Conservation (phyloP, 1,284 basidiomycete species). For the Trichosporon sp. region DNA sequence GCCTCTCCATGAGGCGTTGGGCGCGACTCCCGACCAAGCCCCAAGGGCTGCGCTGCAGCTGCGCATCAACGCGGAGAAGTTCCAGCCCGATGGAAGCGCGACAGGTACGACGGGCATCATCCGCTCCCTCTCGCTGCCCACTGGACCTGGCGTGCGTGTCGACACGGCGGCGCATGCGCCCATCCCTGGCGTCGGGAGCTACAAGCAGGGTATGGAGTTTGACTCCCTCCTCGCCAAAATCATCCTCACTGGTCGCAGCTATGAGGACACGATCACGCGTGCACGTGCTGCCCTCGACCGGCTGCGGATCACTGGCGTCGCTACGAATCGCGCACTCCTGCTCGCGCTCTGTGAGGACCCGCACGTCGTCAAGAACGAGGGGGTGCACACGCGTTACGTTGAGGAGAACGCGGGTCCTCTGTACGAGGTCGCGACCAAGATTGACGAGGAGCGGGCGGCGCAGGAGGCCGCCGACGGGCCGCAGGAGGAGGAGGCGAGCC, state of each 20-base stretch:
- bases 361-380: slow-evolving; percentile 24
- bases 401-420: slow-evolving; percentile 25
- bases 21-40: slow-evolving; percentile 14
- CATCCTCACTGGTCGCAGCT: slow-evolving; percentile 27
- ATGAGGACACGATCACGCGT: slow-evolving; percentile 19
- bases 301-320: slow-evolving; percentile 27
- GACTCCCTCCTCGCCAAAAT: slow-evolving; percentile 34
- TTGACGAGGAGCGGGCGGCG: slow-evolving; percentile 24
- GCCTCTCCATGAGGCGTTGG: slow-evolving; percentile 22
- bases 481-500: not conserved
- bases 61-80: slow-evolving; percentile 32
- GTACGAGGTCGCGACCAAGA: slow-evolving; percentile 19
- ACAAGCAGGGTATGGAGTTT: slow-evolving; percentile 31
- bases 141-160: slow-evolving; percentile 28
- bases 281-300: slow-evolving; percentile 27
- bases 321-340: slow-evolving; percentile 30
- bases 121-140: slow-evolving; percentile 19
- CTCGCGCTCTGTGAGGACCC: slow-evolving; percentile 29
- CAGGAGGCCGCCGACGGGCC: not conserved
- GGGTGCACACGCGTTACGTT: slow-evolving; percentile 28
- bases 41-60: slow-evolving; percentile 31
- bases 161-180: slow-evolving; percentile 33
- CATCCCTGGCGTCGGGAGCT: slow-evolving; percentile 22
- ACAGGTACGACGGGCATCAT: slow-evolving; percentile 28
- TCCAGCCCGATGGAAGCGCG: slow-evolving; percentile 27